These are phyloP conservation scores for Veloporphyrellus conicus DNA, from an alignment of 1,284 basidiomycete genomes.

Conservation along the genomic window DNA sequence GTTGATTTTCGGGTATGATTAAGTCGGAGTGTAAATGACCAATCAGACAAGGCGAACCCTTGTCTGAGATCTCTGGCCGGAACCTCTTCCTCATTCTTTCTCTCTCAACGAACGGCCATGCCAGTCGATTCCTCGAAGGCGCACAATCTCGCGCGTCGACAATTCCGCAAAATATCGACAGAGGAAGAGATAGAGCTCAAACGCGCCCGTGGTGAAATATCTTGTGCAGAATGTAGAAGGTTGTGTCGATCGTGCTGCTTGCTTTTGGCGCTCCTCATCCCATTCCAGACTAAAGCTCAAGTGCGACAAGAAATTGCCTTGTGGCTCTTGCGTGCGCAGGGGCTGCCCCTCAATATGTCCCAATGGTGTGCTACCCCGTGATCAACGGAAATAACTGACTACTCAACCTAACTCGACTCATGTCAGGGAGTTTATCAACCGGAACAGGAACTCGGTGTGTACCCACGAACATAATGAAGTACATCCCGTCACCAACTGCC, in stretches of 20 bases:
- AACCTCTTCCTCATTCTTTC: background rate
- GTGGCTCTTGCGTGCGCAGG: constrained; percentile 44
- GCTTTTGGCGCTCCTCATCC: constrained; percentile 3
- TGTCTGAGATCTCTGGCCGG: background rate
- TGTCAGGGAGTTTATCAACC: constrained; percentile 47
- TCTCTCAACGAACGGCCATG: constrained; percentile 15
- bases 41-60: background rate
- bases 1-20: constrained; percentile 21
- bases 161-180: constrained; percentile 40
- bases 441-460: constrained; percentile 54
- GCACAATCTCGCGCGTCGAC: constrained; percentile 32
- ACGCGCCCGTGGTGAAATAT: constrained; percentile 53
- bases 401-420: constrained; percentile 5
- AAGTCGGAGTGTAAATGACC: background rate
- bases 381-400: background rate
- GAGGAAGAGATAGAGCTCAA: constrained; percentile 52
- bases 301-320: constrained; percentile 61
- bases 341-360: constrained; percentile 52
- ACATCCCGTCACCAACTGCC: background rate
- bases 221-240: constrained; percentile 56
- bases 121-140: constrained; percentile 30
- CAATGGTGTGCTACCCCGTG: constrained; percentile 34
- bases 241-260: constrained; percentile 2
- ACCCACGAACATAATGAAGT: background rate
- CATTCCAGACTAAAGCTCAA: constrained; percentile 57